A percentile compares a stretch with the other conserved stretches of the same genome.
These are phyloP conservation scores for Lecanicillium sp. DNA, from an alignment of 2,329 filamentous ascomycete genomes.

Conservation along the genomic window DNA sequence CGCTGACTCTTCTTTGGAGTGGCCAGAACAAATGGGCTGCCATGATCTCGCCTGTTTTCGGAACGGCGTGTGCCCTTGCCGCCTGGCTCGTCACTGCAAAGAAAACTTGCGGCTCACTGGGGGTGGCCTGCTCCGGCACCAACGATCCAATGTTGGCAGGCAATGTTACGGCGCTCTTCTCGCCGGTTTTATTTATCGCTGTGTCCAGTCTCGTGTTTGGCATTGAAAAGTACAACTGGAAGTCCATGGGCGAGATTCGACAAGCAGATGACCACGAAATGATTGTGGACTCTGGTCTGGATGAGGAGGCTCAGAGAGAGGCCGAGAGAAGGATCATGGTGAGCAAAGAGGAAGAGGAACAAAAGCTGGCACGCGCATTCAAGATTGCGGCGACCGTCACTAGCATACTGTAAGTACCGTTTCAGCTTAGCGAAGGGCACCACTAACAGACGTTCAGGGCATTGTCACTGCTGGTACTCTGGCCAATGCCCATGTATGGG, in stretches of 20 bases:
- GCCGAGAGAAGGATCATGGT: constrained; percentile 14
- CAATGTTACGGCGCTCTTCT: constrained; percentile 71
- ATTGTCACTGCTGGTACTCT: constrained; percentile 68
- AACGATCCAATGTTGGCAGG: constrained; percentile 85
- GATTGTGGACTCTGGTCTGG: constrained; percentile 52
- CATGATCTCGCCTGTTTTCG: constrained; percentile 60
- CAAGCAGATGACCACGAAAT: constrained; percentile 73
- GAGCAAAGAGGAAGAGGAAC: constrained; percentile 37
- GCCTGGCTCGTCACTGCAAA: constrained; percentile 73
- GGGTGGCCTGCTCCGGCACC: constrained; percentile 68
- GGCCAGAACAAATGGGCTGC: constrained; percentile 71
- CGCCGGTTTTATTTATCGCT: constrained; percentile 67
- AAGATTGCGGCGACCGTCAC: constrained; percentile 37
- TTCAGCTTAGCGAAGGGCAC: too few species aligned
- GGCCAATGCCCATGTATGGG: constrained; percentile 92
- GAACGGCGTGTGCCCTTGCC: constrained; percentile 59
- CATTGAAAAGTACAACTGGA: constrained; percentile 75
- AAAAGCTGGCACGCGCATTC: constrained; percentile 47
- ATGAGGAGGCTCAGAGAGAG: constrained; percentile 20
- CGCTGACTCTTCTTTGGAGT: constrained; percentile 73
- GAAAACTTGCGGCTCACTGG: constrained; percentile 61
- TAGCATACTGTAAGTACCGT: constrained; percentile 25
- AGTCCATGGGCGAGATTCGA: constrained; percentile 73
- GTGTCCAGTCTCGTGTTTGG: constrained; percentile 59
- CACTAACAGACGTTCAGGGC: constrained; percentile 34